Evolutionary conservation across 2,329 filamentous ascomycete species (phyloP).

Genomic region (Arachnomyces sp.): DNA sequence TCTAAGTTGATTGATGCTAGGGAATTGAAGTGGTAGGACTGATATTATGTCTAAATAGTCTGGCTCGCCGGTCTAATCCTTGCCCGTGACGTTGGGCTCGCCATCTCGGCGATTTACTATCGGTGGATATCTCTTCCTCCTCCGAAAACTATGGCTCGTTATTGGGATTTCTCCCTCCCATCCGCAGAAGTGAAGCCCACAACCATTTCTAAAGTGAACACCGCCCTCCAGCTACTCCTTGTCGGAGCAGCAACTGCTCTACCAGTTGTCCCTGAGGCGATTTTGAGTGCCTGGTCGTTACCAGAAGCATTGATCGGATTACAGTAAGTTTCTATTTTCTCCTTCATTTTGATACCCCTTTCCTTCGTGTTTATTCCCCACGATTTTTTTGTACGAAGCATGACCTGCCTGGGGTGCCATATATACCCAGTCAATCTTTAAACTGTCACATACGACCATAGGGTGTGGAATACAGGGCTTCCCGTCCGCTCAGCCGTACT

Average conservation of each 20-base stretch:
- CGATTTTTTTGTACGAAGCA: not conserved
- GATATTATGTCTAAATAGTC: conserved; percentile 38
- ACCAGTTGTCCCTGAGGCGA: conserved; percentile 58
- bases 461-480: conserved; percentile 42
- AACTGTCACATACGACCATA: conserved; percentile 35
- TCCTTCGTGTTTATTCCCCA: not conserved
- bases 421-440: conserved; percentile 3
- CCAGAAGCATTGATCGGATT: conserved; percentile 52
- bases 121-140: conserved; percentile 89
- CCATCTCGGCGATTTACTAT: conserved; percentile 83
- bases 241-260: conserved; percentile 77
- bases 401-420: conserved; percentile 5
- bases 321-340: conserved; percentile 28
- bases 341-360: conserved; percentile 1
- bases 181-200: conserved; percentile 39
- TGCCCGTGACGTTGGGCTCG: conserved; percentile 76
- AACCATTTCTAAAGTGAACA: conserved; percentile 61
- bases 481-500: conserved; percentile 43
- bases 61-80: conserved; percentile 88
- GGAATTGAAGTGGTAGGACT: too few species aligned
- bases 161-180: conserved; percentile 93
- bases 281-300: conserved; percentile 45
- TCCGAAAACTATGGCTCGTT: conserved; percentile 83
- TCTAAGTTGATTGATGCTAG: too few species aligned
- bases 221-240: conserved; percentile 77